Base-by-base conservation (phyloP, 176 grass and related monocot genomes). In the Oryza brachyantha region DNA sequence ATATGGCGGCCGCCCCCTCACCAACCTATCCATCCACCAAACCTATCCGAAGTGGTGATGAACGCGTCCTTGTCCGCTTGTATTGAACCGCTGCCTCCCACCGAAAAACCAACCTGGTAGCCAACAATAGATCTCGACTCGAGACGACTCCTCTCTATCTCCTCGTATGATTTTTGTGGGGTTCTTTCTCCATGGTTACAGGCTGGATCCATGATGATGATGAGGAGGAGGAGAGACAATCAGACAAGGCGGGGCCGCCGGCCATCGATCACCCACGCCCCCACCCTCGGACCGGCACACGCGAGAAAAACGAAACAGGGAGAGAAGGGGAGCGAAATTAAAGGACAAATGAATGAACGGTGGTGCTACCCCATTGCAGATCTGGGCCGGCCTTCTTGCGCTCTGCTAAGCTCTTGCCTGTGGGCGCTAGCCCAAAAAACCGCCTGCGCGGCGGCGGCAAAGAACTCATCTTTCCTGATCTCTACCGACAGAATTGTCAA, bases 141-240 rank as follows among this genome's bases (percentile, higher is more conserved):
- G 61, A 74, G 61, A 61, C 46, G 80, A 48, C 38, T 34, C n/a
- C n/a, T n/a, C n/a, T n/a, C 17, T 69, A 19, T 50, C 17, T 19
- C 17, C 16, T 17, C 21, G 46, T 50, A 76, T 74, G 48, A 39
- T 29, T 7, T 48, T 42, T 41, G 19, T 66, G 42, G 36, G 68
- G 31, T 27, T 26, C 19, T n/a, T 69, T 61, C 73, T 62, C 21
- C 39, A 8, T 39, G 72, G 29, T 37, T 27, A 86, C 79, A 86
- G 82, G 61, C 65, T 66, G 82, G 79, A 74, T 84, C 74, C 59
- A n/a, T n/a, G n/a, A n/a, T n/a, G n/a, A n/a, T n/a, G n/a, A 84
- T 61, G 50, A 70, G 60, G 77, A 66, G 50, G 77, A 66, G 50
- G 40, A 21, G 62, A 50, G 13, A 16, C 46, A 22, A 34, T 63